Evolutionary conservation across 2,329 filamentous ascomycete genomes (phyloP).

Genomic region (Rhynchosporium graminicola): DNA sequence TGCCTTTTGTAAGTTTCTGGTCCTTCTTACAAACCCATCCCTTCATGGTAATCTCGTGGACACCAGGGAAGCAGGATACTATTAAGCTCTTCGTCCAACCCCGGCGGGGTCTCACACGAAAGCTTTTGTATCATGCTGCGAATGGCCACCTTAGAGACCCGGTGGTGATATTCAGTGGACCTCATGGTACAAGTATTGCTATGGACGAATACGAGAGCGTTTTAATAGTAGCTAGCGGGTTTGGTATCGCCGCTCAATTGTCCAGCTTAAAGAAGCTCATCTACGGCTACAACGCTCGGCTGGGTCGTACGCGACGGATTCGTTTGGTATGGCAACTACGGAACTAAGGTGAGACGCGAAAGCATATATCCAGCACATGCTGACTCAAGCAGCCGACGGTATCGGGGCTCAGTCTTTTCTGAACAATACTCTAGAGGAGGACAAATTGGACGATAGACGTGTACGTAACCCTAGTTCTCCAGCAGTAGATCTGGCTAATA

Average conservation of each 20-base stretch:
- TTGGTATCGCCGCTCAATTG: conserved; percentile 2
- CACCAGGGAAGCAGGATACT: neutral
- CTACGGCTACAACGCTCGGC: neutral
- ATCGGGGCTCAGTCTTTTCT: neutral
- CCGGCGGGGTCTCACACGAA: neutral
- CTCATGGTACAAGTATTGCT: neutral
- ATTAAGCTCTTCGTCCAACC: conserved; percentile 1
- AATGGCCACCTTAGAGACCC: neutral
- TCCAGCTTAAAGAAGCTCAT: conserved; percentile 5
- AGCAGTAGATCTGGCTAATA: neutral
- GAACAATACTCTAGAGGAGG: neutral
- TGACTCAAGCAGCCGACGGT: conserved; percentile 6
- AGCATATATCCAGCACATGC: neutral
- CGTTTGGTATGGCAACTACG: neutral
- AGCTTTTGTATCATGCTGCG: neutral
- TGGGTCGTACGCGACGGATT: neutral
- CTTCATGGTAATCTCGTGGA: neutral
- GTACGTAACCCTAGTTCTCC: neutral
- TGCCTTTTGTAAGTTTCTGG: neutral
- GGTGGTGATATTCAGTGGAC: neutral
- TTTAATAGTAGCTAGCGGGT: conserved; percentile 2
- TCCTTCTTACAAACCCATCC: neutral
- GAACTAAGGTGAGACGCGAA: neutral
- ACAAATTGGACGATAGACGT: conserved; percentile 5
- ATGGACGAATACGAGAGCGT: conserved; percentile 1